phyloP scores from a whole-genome alignment of 345 rosid genomes.

The Boechera stricta region DNA sequence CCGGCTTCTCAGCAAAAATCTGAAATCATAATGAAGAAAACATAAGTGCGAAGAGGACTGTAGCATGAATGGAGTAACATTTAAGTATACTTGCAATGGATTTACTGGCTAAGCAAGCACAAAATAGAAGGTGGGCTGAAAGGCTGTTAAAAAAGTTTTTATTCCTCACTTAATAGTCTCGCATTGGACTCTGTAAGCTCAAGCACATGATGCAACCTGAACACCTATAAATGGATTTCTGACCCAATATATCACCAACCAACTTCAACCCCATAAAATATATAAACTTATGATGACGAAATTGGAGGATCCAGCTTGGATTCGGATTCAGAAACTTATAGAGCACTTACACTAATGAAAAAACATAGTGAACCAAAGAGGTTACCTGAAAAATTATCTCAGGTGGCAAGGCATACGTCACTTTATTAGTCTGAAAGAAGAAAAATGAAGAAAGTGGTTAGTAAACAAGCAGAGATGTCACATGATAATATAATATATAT shows the following conservation, averaged over 20 bases:
- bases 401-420: constrained; percentile 74
- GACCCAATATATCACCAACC: background rate
- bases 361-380: constrained; percentile 27
- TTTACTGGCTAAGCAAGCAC: background rate
- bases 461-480: background rate
- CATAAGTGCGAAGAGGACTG: background rate
- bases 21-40: constrained; percentile 43
- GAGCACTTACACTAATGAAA: background rate
- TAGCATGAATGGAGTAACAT: background rate
- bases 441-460: background rate
- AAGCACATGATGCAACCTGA: constrained; percentile 23
- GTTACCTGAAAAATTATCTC: constrained; percentile 90
- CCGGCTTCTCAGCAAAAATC: constrained; percentile 98
- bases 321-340: constrained; percentile 29
- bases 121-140: constrained; percentile 9
- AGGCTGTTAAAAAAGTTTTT: background rate
- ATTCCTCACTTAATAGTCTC: background rate
- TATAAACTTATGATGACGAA: background rate
- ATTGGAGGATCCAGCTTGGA: constrained; percentile 2
- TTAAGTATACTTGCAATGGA: background rate
- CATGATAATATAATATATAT: background rate
- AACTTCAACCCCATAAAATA: constrained; percentile 12
- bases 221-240: constrained; percentile 6
- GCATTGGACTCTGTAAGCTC: background rate
- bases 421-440: constrained; percentile 81